A percentile compares a stretch with the other conserved stretches of the same genome.
These are phyloP conservation scores for Circinella minor DNA, from an alignment of 371 early-diverging fungal species.

Conservation along the genomic window DNA sequence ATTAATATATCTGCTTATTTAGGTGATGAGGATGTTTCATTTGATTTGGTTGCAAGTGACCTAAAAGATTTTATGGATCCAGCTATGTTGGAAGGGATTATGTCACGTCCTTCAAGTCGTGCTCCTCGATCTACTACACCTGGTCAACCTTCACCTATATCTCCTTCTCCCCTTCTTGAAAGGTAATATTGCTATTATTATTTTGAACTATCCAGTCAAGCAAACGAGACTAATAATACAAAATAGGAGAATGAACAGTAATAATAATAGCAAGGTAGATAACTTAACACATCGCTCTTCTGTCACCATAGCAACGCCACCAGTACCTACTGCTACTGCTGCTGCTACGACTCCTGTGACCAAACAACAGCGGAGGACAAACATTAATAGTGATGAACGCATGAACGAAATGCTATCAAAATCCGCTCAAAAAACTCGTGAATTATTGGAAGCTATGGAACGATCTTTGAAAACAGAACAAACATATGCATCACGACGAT, in stretches of 20 bases:
- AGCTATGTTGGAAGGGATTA: conserved; percentile 15
- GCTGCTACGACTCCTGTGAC: neutral
- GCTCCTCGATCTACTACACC: conserved; percentile 13
- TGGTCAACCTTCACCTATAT: conserved; percentile 1
- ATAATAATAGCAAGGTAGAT: neutral
- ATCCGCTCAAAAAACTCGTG: conserved; percentile 19
- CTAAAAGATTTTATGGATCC: conserved; percentile 26
- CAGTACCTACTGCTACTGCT: neutral
- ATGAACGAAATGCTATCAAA: conserved; percentile 15
- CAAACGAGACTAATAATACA: too few species aligned
- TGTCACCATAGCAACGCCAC: neutral
- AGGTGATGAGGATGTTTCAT: conserved; percentile 24
- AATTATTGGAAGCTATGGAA: conserved; percentile 18
- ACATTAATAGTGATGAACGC: conserved; percentile 1
- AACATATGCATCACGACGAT: conserved; percentile 5
- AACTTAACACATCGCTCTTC: neutral
- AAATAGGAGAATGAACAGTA: neutral
- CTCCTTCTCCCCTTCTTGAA: neutral
- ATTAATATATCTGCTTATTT: neutral
- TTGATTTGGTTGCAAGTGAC: conserved; percentile 24
- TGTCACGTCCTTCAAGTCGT: conserved; percentile 28
- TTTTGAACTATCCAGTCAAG: too few species aligned
- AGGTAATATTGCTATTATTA: neutral
- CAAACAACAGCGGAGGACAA: neutral
- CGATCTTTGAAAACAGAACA: conserved; percentile 11